Evolutionary conservation across 2,329 filamentous ascomycete species (phyloP), one percentile per base, ranked within the genome.

Genomic region (Apiospora pterosperma): DNA sequence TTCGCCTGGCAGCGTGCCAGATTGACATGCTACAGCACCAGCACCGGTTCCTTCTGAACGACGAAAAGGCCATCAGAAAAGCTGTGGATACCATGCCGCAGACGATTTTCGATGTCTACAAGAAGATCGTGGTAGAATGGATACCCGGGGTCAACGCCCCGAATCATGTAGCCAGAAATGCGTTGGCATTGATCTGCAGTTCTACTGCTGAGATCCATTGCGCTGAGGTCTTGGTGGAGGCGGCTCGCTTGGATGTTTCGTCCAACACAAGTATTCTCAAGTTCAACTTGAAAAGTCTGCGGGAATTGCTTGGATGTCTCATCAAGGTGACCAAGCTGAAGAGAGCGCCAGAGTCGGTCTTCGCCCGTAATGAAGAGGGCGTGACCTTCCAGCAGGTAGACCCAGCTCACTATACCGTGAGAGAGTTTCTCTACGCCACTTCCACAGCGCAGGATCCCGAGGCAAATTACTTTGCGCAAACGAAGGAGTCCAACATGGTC

Each of bases 161-260:
- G 4, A 52, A 36, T 5, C 28, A 36, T 6, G 72, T 74, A 60
- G 72, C 69, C 16, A 67, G 65, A 52, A 73, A 71, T 4, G 71
- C 71, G 34, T 66, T 74, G 14, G 69, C 71, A 4, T 62, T 74
- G 10, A 71, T 73, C 36, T 74, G 72, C 61, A 74, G 72, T 60
- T 66, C 69, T 58, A 70, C 70, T 4, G 65, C 69, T 6, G 61
- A 65, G 11, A 70, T 72, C 38, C 69, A 69, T 12, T 68, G 67
- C 36, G 71, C 71, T 19, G 69, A 72, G 41, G 67, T 73, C 7
- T 59, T 74, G 31, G 70, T 72, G 12, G 52, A 64, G n/a, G 71
- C 72, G 16, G 71, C 68, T 2, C 69, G 72, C 12, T 68, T 70
- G 48, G 68, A 68, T 23, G 70, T 73, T n/a, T 67, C 44, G 14